A percentile compares a stretch with the other conserved stretches of the same genome.
Evolutionary conservation across 345 rosid genomes (phyloP).

Genomic region (Garcia nutans): DNA sequence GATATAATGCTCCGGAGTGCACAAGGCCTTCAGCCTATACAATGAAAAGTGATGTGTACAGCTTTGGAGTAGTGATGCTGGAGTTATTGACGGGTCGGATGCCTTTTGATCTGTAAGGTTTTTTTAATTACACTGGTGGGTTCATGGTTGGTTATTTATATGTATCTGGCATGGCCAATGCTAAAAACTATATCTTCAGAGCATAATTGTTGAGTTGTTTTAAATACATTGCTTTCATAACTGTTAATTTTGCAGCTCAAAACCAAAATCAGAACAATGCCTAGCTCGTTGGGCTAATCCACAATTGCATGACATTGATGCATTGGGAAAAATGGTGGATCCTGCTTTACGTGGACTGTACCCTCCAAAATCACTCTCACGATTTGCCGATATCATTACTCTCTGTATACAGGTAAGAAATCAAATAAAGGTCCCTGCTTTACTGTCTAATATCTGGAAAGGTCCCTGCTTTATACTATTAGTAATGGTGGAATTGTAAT

Average conservation of each 20-base stretch:
- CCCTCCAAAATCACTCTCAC: constrained; percentile 69
- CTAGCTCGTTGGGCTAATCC: constrained; percentile 87
- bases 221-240: not conserved
- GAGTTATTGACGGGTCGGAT: constrained; percentile 82
- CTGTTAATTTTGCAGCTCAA: constrained; percentile 39
- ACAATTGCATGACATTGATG: constrained; percentile 63
- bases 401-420: constrained; percentile 68
- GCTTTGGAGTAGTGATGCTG: constrained; percentile 95
- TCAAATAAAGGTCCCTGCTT: too few relatives aligned
- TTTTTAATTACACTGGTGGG: too few relatives aligned
- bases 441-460: too few relatives aligned
- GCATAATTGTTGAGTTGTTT: not conserved
- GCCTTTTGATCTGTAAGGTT: constrained; percentile 74
- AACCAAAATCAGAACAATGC: constrained; percentile 66
- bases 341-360: constrained; percentile 93
- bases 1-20: constrained; percentile 98
- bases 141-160: too few relatives aligned
- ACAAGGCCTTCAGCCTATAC: constrained; percentile 66
- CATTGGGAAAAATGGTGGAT: constrained; percentile 70
- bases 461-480: too few relatives aligned
- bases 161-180: too few relatives aligned
- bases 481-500: too few relatives aligned
- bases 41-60: constrained; percentile 80
- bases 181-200: too few relatives aligned
- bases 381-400: constrained; percentile 77